Evolutionary conservation across 306 rosid genomes (phyloP).

Genomic region (Vigna hirtella): DNA sequence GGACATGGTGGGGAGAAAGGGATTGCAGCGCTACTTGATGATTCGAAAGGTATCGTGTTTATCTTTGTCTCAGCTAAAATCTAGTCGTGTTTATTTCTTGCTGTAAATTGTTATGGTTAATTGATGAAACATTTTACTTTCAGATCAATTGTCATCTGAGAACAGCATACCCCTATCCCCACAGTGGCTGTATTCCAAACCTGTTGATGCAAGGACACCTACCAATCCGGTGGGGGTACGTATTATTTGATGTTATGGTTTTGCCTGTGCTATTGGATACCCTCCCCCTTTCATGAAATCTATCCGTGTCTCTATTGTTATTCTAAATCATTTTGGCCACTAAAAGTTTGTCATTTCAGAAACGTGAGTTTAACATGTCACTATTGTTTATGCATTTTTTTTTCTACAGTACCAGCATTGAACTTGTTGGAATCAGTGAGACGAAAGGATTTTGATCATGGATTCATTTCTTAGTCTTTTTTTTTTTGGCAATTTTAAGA

Average conservation of each 20-base stretch:
- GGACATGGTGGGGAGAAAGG: constrained; percentile 63
- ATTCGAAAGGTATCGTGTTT: constrained; percentile 57
- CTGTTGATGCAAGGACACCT: constrained; percentile 61
- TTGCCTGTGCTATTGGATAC: background rate
- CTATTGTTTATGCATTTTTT: constrained; percentile 6
- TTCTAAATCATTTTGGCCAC: constrained; percentile 15
- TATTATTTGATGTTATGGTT: constrained; percentile 13
- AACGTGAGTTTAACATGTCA: constrained; percentile 1
- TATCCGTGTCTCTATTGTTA: background rate
- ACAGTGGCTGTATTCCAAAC: constrained; percentile 79
- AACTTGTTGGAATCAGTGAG: background rate
- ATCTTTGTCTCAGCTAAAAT: background rate
- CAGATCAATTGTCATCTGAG: constrained; percentile 68
- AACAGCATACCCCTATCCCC: constrained; percentile 75
- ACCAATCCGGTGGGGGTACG: constrained; percentile 60
- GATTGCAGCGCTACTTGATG: constrained; percentile 51
- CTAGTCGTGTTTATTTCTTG: background rate
- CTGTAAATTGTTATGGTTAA: background rate
- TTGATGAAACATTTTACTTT: constrained; percentile 43
- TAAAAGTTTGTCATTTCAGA: background rate
- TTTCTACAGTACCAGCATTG: background rate
- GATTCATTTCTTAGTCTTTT: background rate
- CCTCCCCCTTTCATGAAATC: background rate
- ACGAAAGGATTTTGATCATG: constrained; percentile 8
- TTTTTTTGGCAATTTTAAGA: background rate